Base-by-base conservation (phyloP, 2,329 filamentous ascomycete genomes). In the Ophioceras dolichostomum region DNA sequence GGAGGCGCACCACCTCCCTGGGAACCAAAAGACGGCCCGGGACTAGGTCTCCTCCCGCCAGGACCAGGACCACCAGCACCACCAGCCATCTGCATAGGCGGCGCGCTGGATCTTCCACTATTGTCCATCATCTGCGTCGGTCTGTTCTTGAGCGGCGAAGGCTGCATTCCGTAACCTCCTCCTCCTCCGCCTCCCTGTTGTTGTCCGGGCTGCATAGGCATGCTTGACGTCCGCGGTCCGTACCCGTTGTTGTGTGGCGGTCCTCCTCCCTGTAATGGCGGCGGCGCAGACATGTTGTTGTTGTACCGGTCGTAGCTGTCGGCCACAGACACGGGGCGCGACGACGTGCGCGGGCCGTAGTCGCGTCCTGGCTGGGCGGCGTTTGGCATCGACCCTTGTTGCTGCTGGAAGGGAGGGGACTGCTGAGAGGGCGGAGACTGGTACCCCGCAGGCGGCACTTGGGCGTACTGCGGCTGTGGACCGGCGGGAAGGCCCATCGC, bases 281-380 rank as follows among this genome's bases (percentile, higher is more conserved):
- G 50, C 16, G 39, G 41, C 42, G 31, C 52, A 49, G 19, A 47
- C 48, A n/a, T 13, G 14, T 53, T 45, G 26, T 45, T 45, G 32
- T 49, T 50, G 35, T 56, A 53, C 2, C 40, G 40, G 34, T 50
- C 49, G n/a, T n/a, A n/a, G n/a, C n/a, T n/a, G n/a, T n/a, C n/a
- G n/a, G n/a, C n/a, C n/a, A n/a, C n/a, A 29, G 45, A 54, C 21
- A 43, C 46, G 2, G 53, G 57, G 17, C 51, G 53, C 19, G 54
- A 54, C 31, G 53, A 55, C 6, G 46, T 53, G 5, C 63, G 58
- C 5, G 58, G 54, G 12, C 62, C 64, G 32, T 64, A 64, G 24
- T 59, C 56, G 16, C 51, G 50, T 5, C 51, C 56, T 3, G 57
- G 49, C 27, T 56, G 46, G 2, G 48, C 43, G 22, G 50, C 39